Evolutionary conservation across 2,329 filamentous ascomycete species (phyloP).

Genomic region (Calonectria montana): DNA sequence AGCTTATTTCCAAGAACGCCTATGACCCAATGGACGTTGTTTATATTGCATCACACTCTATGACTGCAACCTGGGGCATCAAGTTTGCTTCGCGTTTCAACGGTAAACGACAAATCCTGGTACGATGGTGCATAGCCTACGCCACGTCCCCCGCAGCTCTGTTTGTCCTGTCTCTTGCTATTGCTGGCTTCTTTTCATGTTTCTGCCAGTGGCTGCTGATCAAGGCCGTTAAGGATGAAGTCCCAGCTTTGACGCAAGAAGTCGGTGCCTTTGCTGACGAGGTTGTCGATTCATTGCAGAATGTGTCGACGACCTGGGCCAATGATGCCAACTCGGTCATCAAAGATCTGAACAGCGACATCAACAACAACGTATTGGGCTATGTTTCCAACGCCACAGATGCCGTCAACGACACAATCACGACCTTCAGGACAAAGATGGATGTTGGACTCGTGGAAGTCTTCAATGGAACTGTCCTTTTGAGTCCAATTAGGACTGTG

Average conservation of each 20-base stretch:
- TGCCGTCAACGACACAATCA: conserved; percentile 88
- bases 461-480: conserved; percentile 85
- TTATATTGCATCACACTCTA: conserved; percentile 86
- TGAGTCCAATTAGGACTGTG: conserved; percentile 81
- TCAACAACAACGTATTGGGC: conserved; percentile 87
- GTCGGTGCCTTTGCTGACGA: conserved; percentile 84
- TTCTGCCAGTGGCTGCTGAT: conserved; percentile 87
- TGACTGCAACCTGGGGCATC: conserved; percentile 78
- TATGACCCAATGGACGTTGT: conserved; percentile 89
- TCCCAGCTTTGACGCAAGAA: conserved; percentile 78
- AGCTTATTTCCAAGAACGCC: conserved; percentile 72
- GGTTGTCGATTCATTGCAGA: conserved; percentile 78
- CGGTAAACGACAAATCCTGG: conserved; percentile 74
- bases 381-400: conserved; percentile 88
- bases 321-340: conserved; percentile 80
- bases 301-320: conserved; percentile 82
- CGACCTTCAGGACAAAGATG: conserved; percentile 83
- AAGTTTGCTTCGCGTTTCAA: conserved; percentile 74
- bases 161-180: conserved; percentile 85
- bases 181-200: conserved; percentile 86
- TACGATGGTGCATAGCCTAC: conserved; percentile 88
- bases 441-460: conserved; percentile 77
- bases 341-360: conserved; percentile 74
- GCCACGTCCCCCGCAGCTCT: conserved; percentile 86
- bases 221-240: conserved; percentile 76